Base-by-base conservation (phyloP, 176 grass and related monocot species). In the Aegilops longissima region DNA sequence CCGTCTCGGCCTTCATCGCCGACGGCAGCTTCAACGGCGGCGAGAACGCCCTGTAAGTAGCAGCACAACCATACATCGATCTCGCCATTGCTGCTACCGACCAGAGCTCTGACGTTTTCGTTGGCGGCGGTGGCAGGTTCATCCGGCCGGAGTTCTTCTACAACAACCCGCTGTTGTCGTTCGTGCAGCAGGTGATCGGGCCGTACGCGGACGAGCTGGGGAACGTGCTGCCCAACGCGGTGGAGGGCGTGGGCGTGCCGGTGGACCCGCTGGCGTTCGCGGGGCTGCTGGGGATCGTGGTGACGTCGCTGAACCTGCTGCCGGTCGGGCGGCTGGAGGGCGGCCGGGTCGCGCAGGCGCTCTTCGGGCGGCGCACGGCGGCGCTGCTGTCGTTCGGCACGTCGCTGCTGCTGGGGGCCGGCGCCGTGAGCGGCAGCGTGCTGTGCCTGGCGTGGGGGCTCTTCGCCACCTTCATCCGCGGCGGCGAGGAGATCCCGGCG, bases 251-350 rank as follows among this genome's bases (percentile, higher is more conserved):
- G 29, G 96, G 96, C 62, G 92, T 98, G 76, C 96, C 96, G 24
- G 92, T 93, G 42, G 96, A 98, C 90, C 96, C 96, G 77, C 93
- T 98, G 82, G 96, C 93, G 56, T 98, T 98, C 91, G 96, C 96
- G 71, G 96, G 96, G 25, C 88, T 98, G 13, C 87, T 98, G 82
- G 96, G 97, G 66, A 93, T 96, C 76, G 97, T 98, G n/a, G 97
- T 98, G 21, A 98, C 97, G 82, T 98, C 94, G 34, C 86, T 98
- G 70, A 98, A 96, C 89, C 88, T 98, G 34, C 90, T 98, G 11
- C 97, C 97, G 31, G 80, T 84, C 59, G 97, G 97, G 82, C 83
- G 90, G 76, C 92, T 98, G 12, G 97, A 98, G 73, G 94, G 97
- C 61, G 94, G 97, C 9, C 87, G 97, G 25, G 85, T 98, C 68